Evolutionary conservation across 148 eudicot genomes (phyloP).

Genomic region (Dysphania ambrosioides): DNA sequence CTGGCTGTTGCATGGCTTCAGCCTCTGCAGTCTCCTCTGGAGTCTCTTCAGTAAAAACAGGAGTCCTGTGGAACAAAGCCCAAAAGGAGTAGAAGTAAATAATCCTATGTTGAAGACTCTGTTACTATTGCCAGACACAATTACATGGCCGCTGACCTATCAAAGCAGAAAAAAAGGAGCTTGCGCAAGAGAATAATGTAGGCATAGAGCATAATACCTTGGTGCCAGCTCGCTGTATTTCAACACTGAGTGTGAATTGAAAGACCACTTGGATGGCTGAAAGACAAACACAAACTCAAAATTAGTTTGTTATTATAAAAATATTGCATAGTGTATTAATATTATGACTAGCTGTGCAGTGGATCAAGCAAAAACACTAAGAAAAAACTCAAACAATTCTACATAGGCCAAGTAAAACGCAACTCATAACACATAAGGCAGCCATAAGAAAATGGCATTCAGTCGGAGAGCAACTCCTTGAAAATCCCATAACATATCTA

Average conservation of each 20-base stretch:
- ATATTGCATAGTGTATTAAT: background rate
- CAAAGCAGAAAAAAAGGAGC: constrained; percentile 9
- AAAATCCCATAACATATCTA: background rate
- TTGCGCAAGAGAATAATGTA: background rate
- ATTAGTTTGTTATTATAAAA: background rate
- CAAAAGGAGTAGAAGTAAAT: background rate
- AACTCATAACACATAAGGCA: background rate
- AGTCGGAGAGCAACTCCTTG: background rate
- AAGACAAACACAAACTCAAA: constrained; percentile 23
- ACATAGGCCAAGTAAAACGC: constrained; percentile 1
- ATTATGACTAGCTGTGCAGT: background rate
- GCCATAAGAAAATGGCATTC: background rate
- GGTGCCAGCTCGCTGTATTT: constrained; percentile 85
- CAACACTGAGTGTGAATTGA: constrained; percentile 77
- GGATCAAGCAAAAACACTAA: background rate
- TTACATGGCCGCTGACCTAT: background rate
- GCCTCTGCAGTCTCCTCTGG: constrained; percentile 52
- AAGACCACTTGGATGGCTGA: constrained; percentile 93
- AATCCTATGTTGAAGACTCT: background rate
- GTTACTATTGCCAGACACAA: background rate
- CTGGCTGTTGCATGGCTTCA: constrained; percentile 67
- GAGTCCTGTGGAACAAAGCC: constrained; percentile 52
- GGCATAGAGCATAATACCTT: constrained; percentile 47
- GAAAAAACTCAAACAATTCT: background rate
- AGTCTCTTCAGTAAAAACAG: constrained; percentile 69